phyloP scores from a whole-genome alignment of 2,329 filamentous ascomycete genomes.

The Fusarium sp. region DNA sequence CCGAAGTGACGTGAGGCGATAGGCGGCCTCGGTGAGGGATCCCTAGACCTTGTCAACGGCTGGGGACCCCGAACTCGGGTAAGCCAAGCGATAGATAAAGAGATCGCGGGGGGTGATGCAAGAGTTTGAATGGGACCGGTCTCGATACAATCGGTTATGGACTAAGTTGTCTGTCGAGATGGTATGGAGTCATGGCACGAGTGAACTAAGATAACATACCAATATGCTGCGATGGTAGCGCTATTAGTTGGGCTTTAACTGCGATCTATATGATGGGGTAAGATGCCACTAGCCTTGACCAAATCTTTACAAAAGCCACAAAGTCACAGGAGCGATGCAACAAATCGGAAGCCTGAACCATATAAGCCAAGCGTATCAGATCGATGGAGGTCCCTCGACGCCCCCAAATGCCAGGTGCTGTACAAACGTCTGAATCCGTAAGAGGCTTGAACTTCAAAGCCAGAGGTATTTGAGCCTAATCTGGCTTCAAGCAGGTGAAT shows the following conservation, averaged over 20 bases:
- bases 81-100: background rate
- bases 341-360: background rate
- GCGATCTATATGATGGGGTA: background rate
- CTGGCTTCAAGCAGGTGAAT: background rate
- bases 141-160: background rate
- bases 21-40: conserved; percentile 13
- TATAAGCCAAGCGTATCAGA: background rate
- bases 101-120: conserved; percentile 8
- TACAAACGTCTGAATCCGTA: background rate
- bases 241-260: background rate
- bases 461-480: background rate
- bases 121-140: background rate
- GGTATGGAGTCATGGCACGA: background rate
- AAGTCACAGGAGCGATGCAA: background rate
- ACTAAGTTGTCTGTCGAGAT: background rate
- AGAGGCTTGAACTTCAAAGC: background rate
- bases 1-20: conserved; percentile 8
- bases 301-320: background rate
- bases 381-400: background rate
- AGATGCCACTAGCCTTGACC: background rate
- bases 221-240: background rate
- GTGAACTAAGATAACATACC: background rate
- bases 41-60: conserved; percentile 9
- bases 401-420: background rate
- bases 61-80: conserved; percentile 10